Evolutionary conservation across 768 basidiomycete species (phyloP), one percentile per base, ranked within the genome.

Genomic region (Crucibulum laeve): DNA sequence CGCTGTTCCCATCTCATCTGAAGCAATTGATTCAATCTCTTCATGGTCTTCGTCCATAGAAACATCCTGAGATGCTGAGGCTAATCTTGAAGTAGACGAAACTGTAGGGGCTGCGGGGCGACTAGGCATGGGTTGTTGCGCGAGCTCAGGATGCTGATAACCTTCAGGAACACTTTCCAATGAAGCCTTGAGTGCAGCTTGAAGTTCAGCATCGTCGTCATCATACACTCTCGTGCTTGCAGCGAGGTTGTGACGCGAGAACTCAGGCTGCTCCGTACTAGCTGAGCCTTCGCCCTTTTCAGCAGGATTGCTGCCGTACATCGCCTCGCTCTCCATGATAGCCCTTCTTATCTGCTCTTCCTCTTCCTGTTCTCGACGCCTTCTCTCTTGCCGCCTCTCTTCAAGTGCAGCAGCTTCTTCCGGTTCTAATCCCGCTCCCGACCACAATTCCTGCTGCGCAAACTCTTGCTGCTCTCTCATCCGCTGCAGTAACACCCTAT

Each of bases 131-230:
- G 45, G 37, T 22, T 38, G 50, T 22, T 40, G 32, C 43, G 47
- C 42, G 22, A 48, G 36, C 21, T 62, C 58, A 25, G 70, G 70
- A 4, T 69, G 53, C 21, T 61, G 51, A 63, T 71, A 82, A 23
- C 71, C 83, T 30, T 64, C 61, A 1, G 86, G 82, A 17, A 80
- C 59, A 32, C 68, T 67, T 56, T 86, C 84, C 48, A 94, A 67
- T 26, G 91, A 92, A 2, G 90, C 92, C 56, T 70, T 82, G 38
- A 95, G 69, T 4, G 92, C 92, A 8, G 91, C 91, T 63, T 94
- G 92, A 36, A 95, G 65, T 53, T 88, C 84, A 18, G 77, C 80
- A 53, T 95, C 91, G 40, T 93, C 91, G 50, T 94, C 91, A 49
- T 93, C 91, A 51, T 88, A 82, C 28, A 83, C 77, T 36, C 80